Base-by-base conservation (phyloP, 73 alveolate genomes). In the Symbiodinium natans region DNA sequence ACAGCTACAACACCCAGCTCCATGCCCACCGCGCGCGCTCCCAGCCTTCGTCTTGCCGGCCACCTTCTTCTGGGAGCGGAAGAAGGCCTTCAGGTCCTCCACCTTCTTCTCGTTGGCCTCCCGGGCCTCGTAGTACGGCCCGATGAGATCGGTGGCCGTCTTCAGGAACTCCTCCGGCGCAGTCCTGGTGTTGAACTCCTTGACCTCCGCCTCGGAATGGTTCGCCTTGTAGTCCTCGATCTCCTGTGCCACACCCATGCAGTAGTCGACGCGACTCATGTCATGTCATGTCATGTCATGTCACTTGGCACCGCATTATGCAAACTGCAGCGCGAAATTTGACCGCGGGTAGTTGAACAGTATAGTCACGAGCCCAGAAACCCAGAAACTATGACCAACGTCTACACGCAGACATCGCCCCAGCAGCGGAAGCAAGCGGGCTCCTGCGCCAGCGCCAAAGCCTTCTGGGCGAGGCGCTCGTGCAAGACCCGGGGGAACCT, bases 21-120 rank as follows among this genome's bases (percentile, higher is more conserved):
- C 25, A 7, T 11, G 13, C 68, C 13, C 0, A 52, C 68, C 27
- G 68, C 68, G 21, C 68, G 21, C 68, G 13, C 17, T 0, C 1
- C 29, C 68, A 63, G 82, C 82, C 82, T 63, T 63, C 38, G 82
- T 63, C 82, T 63, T 63, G 82, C 82, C 82, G 10, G 39, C 0
- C 82, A 17, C 36, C 1, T 63, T 34, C 82, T 63, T 63, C 82
- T 63, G 82, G 82, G 82, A 63, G 82, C 82, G 82, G 82, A 63
- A 63, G 82, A 63, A 63, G 38, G 31, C 36, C 82, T 63, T 63
- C 36, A 63, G 82, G 23, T 63, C 11, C 82, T 23, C 17, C 36
- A 63, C 82, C 82, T 63, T 29, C 82, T 63, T 63, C 82, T 63
- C 82, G 38, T 27, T 29, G 38, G 31, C 82, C 82, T 63, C 38